Evolutionary conservation across 805 yeast species (phyloP).

Genomic region (Blastobotrys chiropterorum): DNA sequence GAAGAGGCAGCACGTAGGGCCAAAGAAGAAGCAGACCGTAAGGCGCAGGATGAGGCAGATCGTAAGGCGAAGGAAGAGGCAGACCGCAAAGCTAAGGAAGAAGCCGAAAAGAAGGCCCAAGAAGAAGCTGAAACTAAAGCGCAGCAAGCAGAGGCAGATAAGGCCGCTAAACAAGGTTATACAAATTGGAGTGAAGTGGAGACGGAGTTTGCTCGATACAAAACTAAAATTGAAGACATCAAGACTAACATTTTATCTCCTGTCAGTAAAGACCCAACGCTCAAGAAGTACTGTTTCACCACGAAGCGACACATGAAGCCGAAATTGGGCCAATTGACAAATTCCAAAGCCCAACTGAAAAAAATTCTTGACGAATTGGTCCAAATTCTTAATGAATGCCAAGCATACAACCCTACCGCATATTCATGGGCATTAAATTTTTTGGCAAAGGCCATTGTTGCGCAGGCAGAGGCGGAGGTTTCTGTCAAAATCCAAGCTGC

Average conservation of each 20-base stretch:
- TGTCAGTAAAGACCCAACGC: constrained; percentile 45
- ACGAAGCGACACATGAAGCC: constrained; percentile 77
- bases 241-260: constrained; percentile 54
- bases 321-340: constrained; percentile 86
- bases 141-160: constrained; percentile 15
- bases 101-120: constrained; percentile 12
- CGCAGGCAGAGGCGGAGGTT: constrained; percentile 91
- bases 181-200: constrained; percentile 26
- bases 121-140: constrained; percentile 17
- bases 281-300: constrained; percentile 50
- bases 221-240: constrained; percentile 38
- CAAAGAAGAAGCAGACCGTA: constrained; percentile 21
- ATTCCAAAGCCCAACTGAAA: constrained; percentile 53
- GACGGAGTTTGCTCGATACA: constrained; percentile 26
- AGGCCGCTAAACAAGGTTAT: constrained; percentile 9
- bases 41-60: constrained; percentile 16
- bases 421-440: constrained; percentile 73
- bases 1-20: constrained; percentile 22
- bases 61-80: constrained; percentile 23
- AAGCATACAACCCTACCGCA: constrained; percentile 41
- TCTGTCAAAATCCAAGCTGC: constrained; percentile 73
- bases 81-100: constrained; percentile 23
- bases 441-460: constrained; percentile 76
- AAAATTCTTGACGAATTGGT: constrained; percentile 41
- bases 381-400: constrained; percentile 44